These are phyloP conservation scores for Hibiscus trionum DNA, from an alignment of 345 rosid genomes.

Conservation along the genomic window DNA sequence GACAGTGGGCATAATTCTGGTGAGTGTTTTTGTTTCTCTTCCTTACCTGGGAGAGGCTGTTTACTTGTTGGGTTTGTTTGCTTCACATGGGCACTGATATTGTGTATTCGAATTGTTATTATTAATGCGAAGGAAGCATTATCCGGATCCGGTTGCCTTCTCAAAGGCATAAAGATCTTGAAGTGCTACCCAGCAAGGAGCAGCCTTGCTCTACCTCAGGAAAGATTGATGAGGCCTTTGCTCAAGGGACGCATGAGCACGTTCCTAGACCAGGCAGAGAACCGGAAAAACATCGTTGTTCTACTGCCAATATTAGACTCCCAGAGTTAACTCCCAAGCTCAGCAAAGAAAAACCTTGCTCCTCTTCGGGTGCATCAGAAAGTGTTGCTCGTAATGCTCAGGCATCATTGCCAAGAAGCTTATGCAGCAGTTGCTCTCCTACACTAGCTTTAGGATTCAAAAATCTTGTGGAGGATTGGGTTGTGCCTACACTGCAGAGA, in stretches of 20 bases:
- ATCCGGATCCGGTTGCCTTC: constrained; percentile 63
- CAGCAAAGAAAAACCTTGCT: constrained; percentile 1
- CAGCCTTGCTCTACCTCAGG: constrained; percentile 17
- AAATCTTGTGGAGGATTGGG: constrained; percentile 40
- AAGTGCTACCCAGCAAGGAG: constrained; percentile 36
- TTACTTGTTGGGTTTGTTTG: constrained; percentile 46
- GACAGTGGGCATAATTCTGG: constrained; percentile 45
- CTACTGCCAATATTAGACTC: not conserved
- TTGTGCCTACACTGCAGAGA: constrained; percentile 17
- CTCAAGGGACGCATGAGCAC: not conserved
- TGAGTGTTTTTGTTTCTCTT: constrained; percentile 49
- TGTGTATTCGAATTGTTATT: constrained; percentile 41
- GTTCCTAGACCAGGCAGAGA: not conserved
- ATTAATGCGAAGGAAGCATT: constrained; percentile 57
- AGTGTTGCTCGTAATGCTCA: not conserved
- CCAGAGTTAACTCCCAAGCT: constrained; percentile 3
- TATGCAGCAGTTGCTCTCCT: constrained; percentile 8
- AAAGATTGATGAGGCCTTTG: constrained; percentile 2
- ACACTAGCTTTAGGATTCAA: constrained; percentile 18
- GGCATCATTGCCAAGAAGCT: not conserved
- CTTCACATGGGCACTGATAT: constrained; percentile 39
- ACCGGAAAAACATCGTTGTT: constrained; percentile 3
- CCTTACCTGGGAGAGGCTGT: constrained; percentile 46
- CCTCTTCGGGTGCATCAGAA: not conserved
- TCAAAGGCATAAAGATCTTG: constrained; percentile 49